Base-by-base conservation (phyloP, 2,329 filamentous ascomycete genomes). In the Exophiala spinifera region DNA sequence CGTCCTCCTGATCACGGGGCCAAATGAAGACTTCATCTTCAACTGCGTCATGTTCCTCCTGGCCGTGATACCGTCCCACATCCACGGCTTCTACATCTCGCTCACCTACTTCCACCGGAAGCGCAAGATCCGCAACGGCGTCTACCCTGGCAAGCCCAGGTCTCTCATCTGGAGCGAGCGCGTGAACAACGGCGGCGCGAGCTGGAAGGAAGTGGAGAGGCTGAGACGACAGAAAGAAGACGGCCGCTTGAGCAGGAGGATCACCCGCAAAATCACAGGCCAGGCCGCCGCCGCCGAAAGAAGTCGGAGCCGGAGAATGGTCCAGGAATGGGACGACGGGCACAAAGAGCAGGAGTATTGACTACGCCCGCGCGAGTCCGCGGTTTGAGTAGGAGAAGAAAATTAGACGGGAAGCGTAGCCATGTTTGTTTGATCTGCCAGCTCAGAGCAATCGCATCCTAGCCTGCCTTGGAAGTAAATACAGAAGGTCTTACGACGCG, bases 11-110 rank as follows among this genome's bases (percentile, higher is more conserved):
- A 61, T 75, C 17, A 66, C 65, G 39, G 72, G 72, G 4, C 62
- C 65, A 11, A 67, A 67, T 10, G 64, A 57, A 50, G 71, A 74
- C 55, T 65, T 64, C 25, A 49, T 69, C 39, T 56, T 74, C 36
- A 74, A 73, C 56, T 69, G 70, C 63, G 42, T 67, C 34, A 64
- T 74, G 33, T 74, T 74, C 60, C 46, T 74, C 31, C 65, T 69
- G n/a, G 72, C 70, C 6, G 66, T 74, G 19, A 66, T 74, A 6
- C 72, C 71, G 2, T 67, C 64, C 3, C 70, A 74, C 51, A 60
- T 73, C 3, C 72, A 75, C 54, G 71, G 69, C 37, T 74, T 74
- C 60, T 74, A 73, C 58, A 66, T 74, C 47, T 67, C 63, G 25
- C 67, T 67, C 53, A 68, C 66, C 0, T 75, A 72, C 56, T 74